Base-by-base conservation (phyloP, 78 protist species). In the Dictyostelium firmibasis region DNA sequence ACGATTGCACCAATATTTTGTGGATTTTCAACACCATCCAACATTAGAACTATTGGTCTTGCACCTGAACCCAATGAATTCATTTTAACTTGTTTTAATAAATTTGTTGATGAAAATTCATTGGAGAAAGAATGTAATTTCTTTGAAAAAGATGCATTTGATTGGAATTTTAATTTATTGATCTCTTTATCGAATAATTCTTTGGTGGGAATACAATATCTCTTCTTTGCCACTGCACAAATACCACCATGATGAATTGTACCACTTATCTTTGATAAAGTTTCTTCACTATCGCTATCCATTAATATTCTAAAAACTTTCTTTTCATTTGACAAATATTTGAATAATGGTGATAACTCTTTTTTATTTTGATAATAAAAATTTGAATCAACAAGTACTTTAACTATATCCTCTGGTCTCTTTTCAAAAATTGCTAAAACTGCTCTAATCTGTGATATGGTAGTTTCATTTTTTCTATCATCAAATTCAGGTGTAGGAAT, bases 21-120 rank as follows among this genome's bases (percentile, higher is more conserved):
- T 10, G 92, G 92, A 81, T 89, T 89, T 60, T 89, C 94, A 10
- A 89, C 83, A 14, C 75, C 75, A 50, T 89, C 94, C 75, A 89
- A 89, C 6, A 89, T 31, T 16, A 89, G 62, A 6, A 89, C 83
- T 1, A 89, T 47, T 7, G 94, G 94, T 29, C 86, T 27, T 16
- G 43, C 4, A 10, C 75, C 57, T 41, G 57, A 27, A 4, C 60
- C 44, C 13, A 13, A 75, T 20, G 50, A 57, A 16, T 84, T 33
- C 8, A 11, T 9, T 7, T 75, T 50, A 13, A 10, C 13, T 25
- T 53, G 9, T 35, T 47, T 70, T 3, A 13, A 18, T 0, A 35
- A 20, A 16, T 29, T 14, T 16, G 1, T 13, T 16, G 14, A 8
- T 72, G 33, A 29, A 16, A 72, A 16, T 16, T 33, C 13, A 2